Evolutionary conservation across 805 yeast species (phyloP), one percentile per base, ranked within the genome.

Genomic region (Ogataea pilisensis): DNA sequence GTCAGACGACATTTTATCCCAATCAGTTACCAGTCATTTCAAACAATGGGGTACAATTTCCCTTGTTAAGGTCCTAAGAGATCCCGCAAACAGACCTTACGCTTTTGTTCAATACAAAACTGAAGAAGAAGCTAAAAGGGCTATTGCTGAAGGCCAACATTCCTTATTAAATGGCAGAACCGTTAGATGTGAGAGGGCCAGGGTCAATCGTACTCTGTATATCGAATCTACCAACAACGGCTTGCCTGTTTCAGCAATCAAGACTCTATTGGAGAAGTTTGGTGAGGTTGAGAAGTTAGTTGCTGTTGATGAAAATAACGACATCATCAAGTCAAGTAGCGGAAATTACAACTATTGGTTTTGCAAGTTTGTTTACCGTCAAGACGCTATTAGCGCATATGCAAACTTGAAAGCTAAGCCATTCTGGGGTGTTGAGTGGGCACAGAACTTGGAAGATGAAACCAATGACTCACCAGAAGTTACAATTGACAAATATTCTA

Each of bases 181-280:
- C 3, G 76, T 91, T 33, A 74, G 97, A 41, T 86, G 95, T 64
- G 97, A 91, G 63, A 81, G 81, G 16, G 98, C 98, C 1, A 81
- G 85, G 54, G 96, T 90, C 34, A 91, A 90, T 62, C 72, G 97
- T 48, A 90, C 97, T 12, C 66, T 91, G 31, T 85, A 77, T 57
- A 60, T 88, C 34, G 57, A 57, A 41, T 63, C 79, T 1, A 61
- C 69, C 5, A 46, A 51, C 9, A 42, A 46, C 12, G 58, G 53
- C 1, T 26, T 60, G 22, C 33, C 40, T 8, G 54, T 52, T 34
- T 37, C 45, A 4, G 60, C 65, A 5, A 63, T 85, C 20, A 60
- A 56, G 31, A 55, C 57, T 1, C 49, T 68, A 20, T 60, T 82
- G 38, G 55, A 62, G 5, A 58, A 68, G 31, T 88, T 71, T 63